Conservation (phyloP, 1,139 yeast species). For the Blastobotrys elegans region DNA sequence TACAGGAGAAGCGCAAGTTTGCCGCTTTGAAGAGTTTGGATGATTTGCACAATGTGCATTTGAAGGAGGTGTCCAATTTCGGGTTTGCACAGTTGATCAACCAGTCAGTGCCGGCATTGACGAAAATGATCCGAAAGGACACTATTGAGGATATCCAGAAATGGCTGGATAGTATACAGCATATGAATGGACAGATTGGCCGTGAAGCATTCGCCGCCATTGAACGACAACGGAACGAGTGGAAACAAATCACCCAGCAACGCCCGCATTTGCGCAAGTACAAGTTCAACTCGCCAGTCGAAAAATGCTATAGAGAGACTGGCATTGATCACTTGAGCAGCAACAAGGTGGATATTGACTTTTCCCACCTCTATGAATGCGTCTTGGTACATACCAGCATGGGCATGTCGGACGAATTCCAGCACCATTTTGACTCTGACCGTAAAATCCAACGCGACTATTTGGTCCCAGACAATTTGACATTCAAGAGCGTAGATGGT, state of each 20-base stretch:
- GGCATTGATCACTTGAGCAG: conserved; percentile 33
- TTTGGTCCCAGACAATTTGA: conserved; percentile 49
- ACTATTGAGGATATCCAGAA: conserved; percentile 67
- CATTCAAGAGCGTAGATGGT: conserved; percentile 15
- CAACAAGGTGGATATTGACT: conserved; percentile 38
- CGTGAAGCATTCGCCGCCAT: conserved; percentile 52
- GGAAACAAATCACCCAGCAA: conserved; percentile 45
- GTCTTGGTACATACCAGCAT: conserved; percentile 75
- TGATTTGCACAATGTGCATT: conserved; percentile 62
- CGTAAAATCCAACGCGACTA: conserved; percentile 68
- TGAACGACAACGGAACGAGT: conserved; percentile 49
- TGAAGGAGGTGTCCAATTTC: conserved; percentile 64
- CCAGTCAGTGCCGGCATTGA: conserved; percentile 72
- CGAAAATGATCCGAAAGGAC: conserved; percentile 70
- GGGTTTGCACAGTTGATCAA: conserved; percentile 60
- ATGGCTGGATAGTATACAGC: conserved; percentile 64
- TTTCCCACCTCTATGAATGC: conserved; percentile 75
- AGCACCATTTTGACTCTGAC: conserved; percentile 64
- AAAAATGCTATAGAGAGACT: conserved; percentile 62
- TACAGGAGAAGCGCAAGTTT: conserved; percentile 70
- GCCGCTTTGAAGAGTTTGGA: conserved; percentile 82
- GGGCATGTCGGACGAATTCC: conserved; percentile 56
- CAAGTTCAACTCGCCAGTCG: conserved; percentile 82
- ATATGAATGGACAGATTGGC: conserved; percentile 59
- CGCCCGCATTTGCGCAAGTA: conserved; percentile 49